A percentile compares a stretch with the other conserved stretches of the same genome.
Conservation (phyloP, 2,329 filamentous ascomycete species). For the Taxawa tesnikishii region DNA sequence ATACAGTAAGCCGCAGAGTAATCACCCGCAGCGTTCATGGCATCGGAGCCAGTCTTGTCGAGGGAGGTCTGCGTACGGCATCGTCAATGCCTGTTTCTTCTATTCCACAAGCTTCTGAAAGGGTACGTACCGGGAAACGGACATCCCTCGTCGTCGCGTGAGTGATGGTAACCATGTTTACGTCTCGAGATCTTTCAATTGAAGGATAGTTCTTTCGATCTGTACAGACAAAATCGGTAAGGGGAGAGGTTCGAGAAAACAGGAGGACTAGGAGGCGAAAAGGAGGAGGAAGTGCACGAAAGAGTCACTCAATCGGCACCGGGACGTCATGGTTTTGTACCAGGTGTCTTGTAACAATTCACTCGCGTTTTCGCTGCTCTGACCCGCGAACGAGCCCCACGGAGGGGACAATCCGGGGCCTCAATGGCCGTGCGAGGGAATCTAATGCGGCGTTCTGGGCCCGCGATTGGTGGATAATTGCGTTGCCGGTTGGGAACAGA, state of each 20-base stretch:
- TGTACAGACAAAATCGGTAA: neutral
- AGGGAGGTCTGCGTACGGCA: constrained; percentile 55
- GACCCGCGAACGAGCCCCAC: no score
- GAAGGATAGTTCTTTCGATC: neutral
- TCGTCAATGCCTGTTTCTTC: constrained; percentile 1
- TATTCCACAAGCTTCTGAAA: constrained; percentile 4
- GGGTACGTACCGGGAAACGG: constrained; percentile 34
- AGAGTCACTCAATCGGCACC: no score
- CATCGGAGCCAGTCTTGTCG: constrained; percentile 92
- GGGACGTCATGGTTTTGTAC: neutral
- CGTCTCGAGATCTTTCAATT: neutral
- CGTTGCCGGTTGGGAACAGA: neutral
- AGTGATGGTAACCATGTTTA: constrained; percentile 34
- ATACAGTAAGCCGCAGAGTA: constrained; percentile 95
- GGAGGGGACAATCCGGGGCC: neutral
- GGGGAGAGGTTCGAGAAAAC: neutral
- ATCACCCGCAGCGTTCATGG: constrained; percentile 89
- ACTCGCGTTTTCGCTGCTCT: neutral
- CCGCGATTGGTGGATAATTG: neutral
- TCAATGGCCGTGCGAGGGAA: neutral
- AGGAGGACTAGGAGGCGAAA: no score
- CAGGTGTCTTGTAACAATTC: neutral
- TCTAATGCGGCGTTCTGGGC: neutral
- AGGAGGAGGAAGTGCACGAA: neutral
- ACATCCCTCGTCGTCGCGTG: constrained; percentile 34